Evolutionary conservation across 192 early-diverging fungal species (phyloP).

Genomic region (Linnemannia elongata): DNA sequence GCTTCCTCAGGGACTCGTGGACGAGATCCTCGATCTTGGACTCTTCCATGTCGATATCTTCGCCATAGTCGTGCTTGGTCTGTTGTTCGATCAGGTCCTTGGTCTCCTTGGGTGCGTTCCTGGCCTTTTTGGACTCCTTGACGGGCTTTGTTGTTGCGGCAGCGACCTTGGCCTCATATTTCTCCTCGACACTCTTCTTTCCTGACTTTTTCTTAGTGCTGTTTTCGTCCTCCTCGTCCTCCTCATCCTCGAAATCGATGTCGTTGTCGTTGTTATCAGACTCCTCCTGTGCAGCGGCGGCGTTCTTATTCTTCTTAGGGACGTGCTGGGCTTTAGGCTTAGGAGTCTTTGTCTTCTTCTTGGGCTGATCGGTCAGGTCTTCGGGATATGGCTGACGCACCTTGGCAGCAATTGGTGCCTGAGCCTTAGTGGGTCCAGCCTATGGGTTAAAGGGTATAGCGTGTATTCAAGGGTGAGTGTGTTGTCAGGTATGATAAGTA

Average conservation of each 20-base stretch:
- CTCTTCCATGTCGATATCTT: slow-evolving; percentile 47
- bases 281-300: slow-evolving; percentile 5
- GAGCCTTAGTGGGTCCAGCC: slow-evolving; percentile 47
- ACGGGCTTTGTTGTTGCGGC: background rate
- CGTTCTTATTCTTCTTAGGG: slow-evolving; percentile 46
- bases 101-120: slow-evolving; percentile 49
- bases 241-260: slow-evolving; percentile 16
- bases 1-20: slow-evolving; percentile 44
- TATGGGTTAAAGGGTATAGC: slow-evolving; percentile 16
- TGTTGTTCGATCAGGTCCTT: slow-evolving; percentile 37
- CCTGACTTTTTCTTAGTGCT: slow-evolving; percentile 25
- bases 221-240: slow-evolving; percentile 19
- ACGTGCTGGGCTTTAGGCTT: slow-evolving; percentile 45
- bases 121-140: slow-evolving; percentile 34
- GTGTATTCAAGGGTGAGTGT: slow-evolving; percentile 13
- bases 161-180: slow-evolving; percentile 48
- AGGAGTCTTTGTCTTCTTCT: slow-evolving; percentile 49
- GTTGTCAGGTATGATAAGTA: background rate
- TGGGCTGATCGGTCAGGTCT: slow-evolving; percentile 28
- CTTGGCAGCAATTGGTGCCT: slow-evolving; percentile 43
- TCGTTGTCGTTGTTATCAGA: background rate
- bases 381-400: slow-evolving; percentile 46
- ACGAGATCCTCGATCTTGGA: slow-evolving; percentile 51
- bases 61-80: slow-evolving; percentile 49
- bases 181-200: slow-evolving; percentile 34